Evolutionary conservation across 2,329 filamentous ascomycete genomes (phyloP).

Genomic region (Colletotrichum incanum): DNA sequence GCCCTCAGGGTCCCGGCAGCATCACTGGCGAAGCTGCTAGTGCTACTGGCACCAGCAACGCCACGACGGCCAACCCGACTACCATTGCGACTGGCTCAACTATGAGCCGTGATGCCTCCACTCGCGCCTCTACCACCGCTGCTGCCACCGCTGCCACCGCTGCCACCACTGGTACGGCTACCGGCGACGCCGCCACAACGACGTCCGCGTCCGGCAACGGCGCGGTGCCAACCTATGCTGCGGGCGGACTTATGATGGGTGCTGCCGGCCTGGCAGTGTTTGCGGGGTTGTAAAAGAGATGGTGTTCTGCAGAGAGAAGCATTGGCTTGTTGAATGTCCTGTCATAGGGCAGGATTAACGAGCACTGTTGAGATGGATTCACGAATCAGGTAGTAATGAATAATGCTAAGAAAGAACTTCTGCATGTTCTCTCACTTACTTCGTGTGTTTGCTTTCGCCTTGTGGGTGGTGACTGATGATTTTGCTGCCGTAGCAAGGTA

Average conservation of each 20-base stretch:
- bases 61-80: slow-evolving; percentile 5
- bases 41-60: slow-evolving; percentile 50
- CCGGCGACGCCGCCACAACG: slow-evolving; percentile 25
- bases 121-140: slow-evolving; percentile 10
- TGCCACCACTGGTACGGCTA: slow-evolving; percentile 31
- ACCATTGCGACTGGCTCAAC: slow-evolving; percentile 1
- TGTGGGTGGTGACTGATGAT: neutral
- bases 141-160: slow-evolving; percentile 28
- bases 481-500: neutral
- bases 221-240: slow-evolving; percentile 49
- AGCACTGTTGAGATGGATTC: neutral
- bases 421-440: neutral
- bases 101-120: slow-evolving; percentile 3
- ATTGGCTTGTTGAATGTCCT: neutral
- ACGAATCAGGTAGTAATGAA: slow-evolving; percentile 24
- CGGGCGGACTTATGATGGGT: slow-evolving; percentile 47
- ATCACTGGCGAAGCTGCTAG: slow-evolving; percentile 59
- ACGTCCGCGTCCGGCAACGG: slow-evolving; percentile 42
- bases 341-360: neutral
- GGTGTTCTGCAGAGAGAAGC: neutral
- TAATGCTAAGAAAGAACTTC: neutral
- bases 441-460: neutral
- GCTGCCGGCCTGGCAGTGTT: slow-evolving; percentile 50
- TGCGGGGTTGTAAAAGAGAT: slow-evolving; percentile 47
- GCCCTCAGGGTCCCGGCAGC: slow-evolving; percentile 56